phyloP scores from a whole-genome alignment of 2,329 filamentous ascomycete species.

The Knufia petricola region DNA sequence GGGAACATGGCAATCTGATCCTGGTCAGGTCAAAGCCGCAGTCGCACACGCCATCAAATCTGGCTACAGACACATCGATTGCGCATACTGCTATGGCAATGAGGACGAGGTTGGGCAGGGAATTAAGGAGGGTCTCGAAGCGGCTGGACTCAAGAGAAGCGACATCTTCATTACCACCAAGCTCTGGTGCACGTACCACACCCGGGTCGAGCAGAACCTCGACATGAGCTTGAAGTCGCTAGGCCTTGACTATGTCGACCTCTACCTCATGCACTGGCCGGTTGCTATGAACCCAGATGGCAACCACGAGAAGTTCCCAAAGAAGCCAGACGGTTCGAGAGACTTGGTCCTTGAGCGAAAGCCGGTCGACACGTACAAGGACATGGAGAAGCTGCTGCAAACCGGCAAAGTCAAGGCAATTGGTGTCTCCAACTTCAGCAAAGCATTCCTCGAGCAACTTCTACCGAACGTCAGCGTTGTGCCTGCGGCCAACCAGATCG shows the following conservation, averaged over 20 bases:
- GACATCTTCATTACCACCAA: slow-evolving; percentile 62
- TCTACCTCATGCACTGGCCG: slow-evolving; percentile 63
- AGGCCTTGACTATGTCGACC: slow-evolving; percentile 57
- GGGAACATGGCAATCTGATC: slow-evolving; percentile 45
- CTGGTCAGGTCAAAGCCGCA: slow-evolving; percentile 38
- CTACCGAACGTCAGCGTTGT: slow-evolving; percentile 36
- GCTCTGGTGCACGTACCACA: slow-evolving; percentile 57
- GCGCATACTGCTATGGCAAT: slow-evolving; percentile 44
- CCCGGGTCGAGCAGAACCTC: slow-evolving; percentile 53
- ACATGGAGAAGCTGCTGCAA: slow-evolving; percentile 37
- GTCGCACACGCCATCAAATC: slow-evolving; percentile 36
- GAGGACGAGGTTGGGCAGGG: slow-evolving; percentile 58
- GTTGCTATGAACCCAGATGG: slow-evolving; percentile 38
- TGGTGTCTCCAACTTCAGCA: slow-evolving; percentile 44
- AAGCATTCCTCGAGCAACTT: slow-evolving; percentile 40
- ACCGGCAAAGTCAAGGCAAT: slow-evolving; percentile 41
- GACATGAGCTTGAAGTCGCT: slow-evolving; percentile 53
- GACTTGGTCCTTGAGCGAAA: slow-evolving; percentile 37
- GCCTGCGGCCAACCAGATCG: slow-evolving; percentile 43
- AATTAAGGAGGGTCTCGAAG: slow-evolving; percentile 39
- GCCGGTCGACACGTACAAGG: slow-evolving; percentile 36
- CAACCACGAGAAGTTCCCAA: slow-evolving; percentile 38
- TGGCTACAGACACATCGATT: slow-evolving; percentile 33
- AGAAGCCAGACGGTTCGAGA: slow-evolving; percentile 33
- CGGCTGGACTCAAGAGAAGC: slow-evolving; percentile 53